Conservation (phyloP, 371 early-diverging fungal genomes). For the Mucor mucedo region DNA sequence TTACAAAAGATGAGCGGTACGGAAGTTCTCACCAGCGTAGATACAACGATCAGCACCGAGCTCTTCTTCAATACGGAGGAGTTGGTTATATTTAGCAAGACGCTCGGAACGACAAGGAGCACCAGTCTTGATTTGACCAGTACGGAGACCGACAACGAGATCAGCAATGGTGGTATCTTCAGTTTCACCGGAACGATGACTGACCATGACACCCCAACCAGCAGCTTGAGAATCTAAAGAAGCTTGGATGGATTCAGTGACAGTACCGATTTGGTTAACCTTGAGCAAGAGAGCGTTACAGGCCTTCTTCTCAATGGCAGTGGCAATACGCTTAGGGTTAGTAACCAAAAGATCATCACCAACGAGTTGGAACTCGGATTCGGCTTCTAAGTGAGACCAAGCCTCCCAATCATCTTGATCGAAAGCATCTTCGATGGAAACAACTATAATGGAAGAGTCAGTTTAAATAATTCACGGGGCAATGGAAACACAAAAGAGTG, state of each 20-base stretch:
- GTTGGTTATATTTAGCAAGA: conserved; percentile 98
- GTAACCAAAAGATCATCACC: conserved; percentile 99
- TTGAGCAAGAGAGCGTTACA: conserved; percentile 97
- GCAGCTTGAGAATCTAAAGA: conserved; percentile 73
- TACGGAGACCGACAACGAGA: conserved; percentile 95
- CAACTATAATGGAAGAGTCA: conserved; percentile 48
- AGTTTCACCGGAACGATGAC: conserved; percentile 99
- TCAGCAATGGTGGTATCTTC: conserved; percentile 99
- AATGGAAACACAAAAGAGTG: neutral
- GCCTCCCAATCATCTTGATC: conserved; percentile 98
- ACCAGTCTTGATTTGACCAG: conserved; percentile 99
- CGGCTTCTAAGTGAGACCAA: conserved; percentile 81
- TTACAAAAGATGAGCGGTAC: conserved; percentile 74
- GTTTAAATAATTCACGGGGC: neutral
- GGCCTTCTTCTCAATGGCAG: conserved; percentile 92
- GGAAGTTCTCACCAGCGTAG: conserved; percentile 96
- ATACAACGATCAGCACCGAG: conserved; percentile 71
- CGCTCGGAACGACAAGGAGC: conserved; percentile 99
- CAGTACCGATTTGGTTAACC: conserved; percentile 99
- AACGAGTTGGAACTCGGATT: conserved; percentile 87
- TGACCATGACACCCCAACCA: conserved; percentile 99
- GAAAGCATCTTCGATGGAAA: conserved; percentile 99
- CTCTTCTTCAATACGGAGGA: conserved; percentile 93
- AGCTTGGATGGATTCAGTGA: conserved; percentile 93
- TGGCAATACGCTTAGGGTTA: conserved; percentile 92